Evolutionary conservation across 305 asterid genomes (phyloP), one percentile per base, ranked within the genome.

Genomic region (Striga hermonthica): DNA sequence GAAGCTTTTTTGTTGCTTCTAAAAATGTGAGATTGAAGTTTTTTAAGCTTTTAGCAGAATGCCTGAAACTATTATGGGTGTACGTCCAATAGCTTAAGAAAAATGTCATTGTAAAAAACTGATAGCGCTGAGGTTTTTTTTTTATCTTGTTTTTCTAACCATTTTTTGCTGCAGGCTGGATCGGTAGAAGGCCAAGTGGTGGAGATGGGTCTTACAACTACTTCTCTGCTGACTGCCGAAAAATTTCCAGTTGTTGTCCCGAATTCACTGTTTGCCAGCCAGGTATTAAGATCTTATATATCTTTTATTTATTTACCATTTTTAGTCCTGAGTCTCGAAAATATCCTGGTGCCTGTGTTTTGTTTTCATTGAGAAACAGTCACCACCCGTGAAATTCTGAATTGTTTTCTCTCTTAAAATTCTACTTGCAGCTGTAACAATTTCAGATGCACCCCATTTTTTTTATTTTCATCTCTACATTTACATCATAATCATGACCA

Each of bases 111-210:
- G 31, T 22, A 1, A 0, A 22, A 22, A 22, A 22, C 31, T 22
- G 31, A 22, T 22, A 22, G 70, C 38, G 35, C 22, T 34, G 28
- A 15, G 7, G 58, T 59, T 54, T 66, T 57, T 48, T 55, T 65
- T 11, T 9, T 4, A 31, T 35, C 47, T 35, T 47, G 22, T 16
- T 59, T 55, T 64, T 54, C 50, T 10, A 35, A 9, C 53, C 36
- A 3, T 0, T 55, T 66, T 31, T 66, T 41, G 60, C 16, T 79
- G 73, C 80, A 93, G 99, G 97, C 97, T 67, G 99, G 99, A 68
- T 79, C 91, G 62, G 91, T 90, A 61, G 97, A 90, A 81, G 99
- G 99, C 69, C 92, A 93, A 79, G 99, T 90, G 43, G 81, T 84
- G 5, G 95, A 88, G 64, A 84, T 93, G 89, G 97, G 97, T 67